Evolutionary conservation across 345 rosid species (phyloP).

Genomic region (Salix viminalis): DNA sequence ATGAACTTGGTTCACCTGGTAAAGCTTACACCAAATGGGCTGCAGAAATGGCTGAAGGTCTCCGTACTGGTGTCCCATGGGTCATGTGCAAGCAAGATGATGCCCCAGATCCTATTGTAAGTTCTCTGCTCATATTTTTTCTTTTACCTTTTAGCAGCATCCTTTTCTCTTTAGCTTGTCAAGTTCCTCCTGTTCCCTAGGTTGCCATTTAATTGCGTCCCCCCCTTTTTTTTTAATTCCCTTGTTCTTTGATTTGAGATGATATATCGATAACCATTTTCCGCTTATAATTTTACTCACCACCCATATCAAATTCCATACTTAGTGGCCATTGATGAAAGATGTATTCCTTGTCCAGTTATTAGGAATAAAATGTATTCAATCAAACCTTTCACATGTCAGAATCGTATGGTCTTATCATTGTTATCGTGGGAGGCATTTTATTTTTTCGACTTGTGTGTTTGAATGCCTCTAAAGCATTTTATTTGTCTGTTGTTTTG

Average conservation of each 20-base stretch:
- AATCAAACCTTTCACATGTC: background rate
- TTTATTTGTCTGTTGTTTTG: slow-evolving; percentile 5
- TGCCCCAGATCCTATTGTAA: slow-evolving; percentile 92
- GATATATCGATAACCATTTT: slow-evolving; percentile 12
- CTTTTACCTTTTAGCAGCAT: background rate
- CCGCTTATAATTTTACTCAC: slow-evolving; percentile 11
- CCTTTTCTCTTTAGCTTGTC: slow-evolving; percentile 19
- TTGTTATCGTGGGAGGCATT: background rate
- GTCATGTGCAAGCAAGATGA: slow-evolving; percentile 99
- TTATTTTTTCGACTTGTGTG: background rate
- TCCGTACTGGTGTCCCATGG: slow-evolving; percentile 98
- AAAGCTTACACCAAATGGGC: slow-evolving; percentile 78
- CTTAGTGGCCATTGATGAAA: slow-evolving; percentile 7
- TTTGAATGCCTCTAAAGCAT: background rate
- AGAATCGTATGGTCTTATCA: background rate
- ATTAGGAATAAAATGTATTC: background rate
- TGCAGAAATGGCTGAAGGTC: slow-evolving; percentile 93
- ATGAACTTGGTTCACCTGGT: slow-evolving; percentile 72
- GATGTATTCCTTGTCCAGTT: slow-evolving; percentile 3
- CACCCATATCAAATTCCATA: slow-evolving; percentile 8
- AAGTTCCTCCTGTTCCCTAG: slow-evolving; percentile 22
- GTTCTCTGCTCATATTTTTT: slow-evolving; percentile 19
- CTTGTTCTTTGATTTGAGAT: slow-evolving; percentile 1
- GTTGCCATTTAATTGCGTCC: slow-evolving; percentile 13
- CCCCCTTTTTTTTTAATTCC: slow-evolving; percentile 7